A percentile compares a stretch with the other conserved stretches of the same genome.
Evolutionary conservation across 371 early-diverging fungal genomes (phyloP).

Genomic region (Rhizopus microsporus): DNA sequence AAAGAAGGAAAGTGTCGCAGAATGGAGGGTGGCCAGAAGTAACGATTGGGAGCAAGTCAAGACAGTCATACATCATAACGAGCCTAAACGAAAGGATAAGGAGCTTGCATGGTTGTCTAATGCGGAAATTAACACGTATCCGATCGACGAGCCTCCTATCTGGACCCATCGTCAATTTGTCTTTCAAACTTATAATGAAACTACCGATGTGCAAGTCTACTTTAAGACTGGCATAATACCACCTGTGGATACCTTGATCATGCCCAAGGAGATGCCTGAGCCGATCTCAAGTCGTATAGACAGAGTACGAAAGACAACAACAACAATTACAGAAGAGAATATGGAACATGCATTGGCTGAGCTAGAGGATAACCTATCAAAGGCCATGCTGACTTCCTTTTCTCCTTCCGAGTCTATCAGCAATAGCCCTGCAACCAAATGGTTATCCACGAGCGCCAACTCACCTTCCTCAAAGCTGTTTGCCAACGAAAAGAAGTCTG

Average conservation of each 20-base stretch:
- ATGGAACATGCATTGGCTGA: constrained; percentile 53
- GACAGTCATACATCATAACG: constrained; percentile 3
- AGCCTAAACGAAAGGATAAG: constrained; percentile 13
- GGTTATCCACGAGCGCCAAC: constrained; percentile 42
- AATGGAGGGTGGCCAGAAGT: constrained; percentile 58
- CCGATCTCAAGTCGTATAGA: constrained; percentile 50
- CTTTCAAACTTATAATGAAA: constrained; percentile 48
- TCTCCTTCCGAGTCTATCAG: constrained; percentile 35
- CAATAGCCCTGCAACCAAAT: constrained; percentile 36
- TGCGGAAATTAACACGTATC: constrained; percentile 60
- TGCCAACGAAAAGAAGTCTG: constrained; percentile 32
- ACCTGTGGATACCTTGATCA: constrained; percentile 36
- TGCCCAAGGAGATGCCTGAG: constrained; percentile 52
- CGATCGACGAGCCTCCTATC: constrained; percentile 44
- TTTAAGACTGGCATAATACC: constrained; percentile 43
- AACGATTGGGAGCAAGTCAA: constrained; percentile 51
- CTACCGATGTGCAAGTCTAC: constrained; percentile 19
- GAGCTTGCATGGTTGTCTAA: constrained; percentile 49
- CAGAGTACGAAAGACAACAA: constrained; percentile 42
- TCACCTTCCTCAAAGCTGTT: constrained; percentile 20
- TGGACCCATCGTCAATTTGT: constrained; percentile 59
- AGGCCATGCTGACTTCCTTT: constrained; percentile 52
- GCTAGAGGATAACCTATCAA: constrained; percentile 53
- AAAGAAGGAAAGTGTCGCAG: constrained; percentile 61
- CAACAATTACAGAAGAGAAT: constrained; percentile 40